A percentile compares a stretch with the other conserved stretches of the same genome.
Evolutionary conservation across 306 rosid species (phyloP).

Genomic region (Fragaria iinumae): DNA sequence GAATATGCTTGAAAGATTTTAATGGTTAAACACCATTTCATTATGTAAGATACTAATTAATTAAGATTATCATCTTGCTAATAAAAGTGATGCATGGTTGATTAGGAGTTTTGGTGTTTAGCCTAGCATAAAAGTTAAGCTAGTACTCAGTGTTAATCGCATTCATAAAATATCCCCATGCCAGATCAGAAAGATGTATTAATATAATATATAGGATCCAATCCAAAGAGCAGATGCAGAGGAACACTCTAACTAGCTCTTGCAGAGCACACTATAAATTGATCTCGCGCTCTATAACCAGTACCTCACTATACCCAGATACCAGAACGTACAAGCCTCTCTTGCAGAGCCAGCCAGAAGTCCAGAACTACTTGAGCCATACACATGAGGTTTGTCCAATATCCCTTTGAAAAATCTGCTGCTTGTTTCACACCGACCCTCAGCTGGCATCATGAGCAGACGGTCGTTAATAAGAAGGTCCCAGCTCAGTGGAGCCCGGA

Average conservation of each 20-base stretch:
- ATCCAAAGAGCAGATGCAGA: not conserved
- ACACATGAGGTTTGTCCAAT: not conserved
- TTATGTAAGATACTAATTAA: too few relatives aligned
- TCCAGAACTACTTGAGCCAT: not conserved
- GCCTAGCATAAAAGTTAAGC: too few relatives aligned
- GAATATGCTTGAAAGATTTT: too few relatives aligned
- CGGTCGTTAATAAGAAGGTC: too few relatives aligned
- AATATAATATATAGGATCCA: not conserved
- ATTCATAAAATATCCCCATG: not conserved
- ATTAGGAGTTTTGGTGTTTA: too few relatives aligned
- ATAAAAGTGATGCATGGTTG: too few relatives aligned
- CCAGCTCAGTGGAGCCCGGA: conserved; percentile 3
- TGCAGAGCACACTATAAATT: not conserved
- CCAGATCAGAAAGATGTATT: not conserved
- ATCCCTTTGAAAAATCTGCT: not conserved
- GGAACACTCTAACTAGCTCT: not conserved
- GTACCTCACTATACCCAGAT: not conserved
- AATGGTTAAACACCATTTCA: too few relatives aligned
- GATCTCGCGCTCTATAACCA: not conserved
- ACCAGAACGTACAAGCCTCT: not conserved
- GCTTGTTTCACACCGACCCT: not conserved
- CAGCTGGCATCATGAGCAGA: too few relatives aligned
- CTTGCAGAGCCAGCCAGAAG: not conserved
- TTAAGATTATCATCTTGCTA: too few relatives aligned
- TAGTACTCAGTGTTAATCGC: not conserved